These are phyloP conservation scores for Phyllosticta citriasiana DNA, from an alignment of 2,329 filamentous ascomycete species.

Conservation along the genomic window DNA sequence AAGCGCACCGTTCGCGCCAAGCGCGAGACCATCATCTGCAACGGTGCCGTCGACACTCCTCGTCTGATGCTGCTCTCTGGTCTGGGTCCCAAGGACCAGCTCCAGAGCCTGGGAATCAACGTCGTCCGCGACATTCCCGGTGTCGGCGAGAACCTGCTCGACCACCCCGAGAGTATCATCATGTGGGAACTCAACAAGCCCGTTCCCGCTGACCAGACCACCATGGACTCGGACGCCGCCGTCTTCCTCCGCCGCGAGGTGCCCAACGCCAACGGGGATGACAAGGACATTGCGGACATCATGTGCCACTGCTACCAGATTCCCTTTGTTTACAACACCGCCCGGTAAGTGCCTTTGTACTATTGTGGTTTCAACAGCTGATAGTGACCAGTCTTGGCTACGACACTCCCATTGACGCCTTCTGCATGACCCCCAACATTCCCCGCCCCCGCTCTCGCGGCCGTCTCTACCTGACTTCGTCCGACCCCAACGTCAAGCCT, in stretches of 20 bases:
- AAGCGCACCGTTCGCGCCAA: slow-evolving; percentile 50
- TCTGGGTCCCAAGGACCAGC: slow-evolving; percentile 39
- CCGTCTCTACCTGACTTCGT: slow-evolving; percentile 64
- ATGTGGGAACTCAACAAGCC: slow-evolving; percentile 73
- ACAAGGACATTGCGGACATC: slow-evolving; percentile 70
- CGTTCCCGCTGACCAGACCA: slow-evolving; percentile 69
- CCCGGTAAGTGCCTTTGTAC: slow-evolving; percentile 35
- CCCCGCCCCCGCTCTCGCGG: slow-evolving; percentile 71
- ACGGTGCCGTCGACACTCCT: slow-evolving; percentile 73
- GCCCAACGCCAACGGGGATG: slow-evolving; percentile 56
- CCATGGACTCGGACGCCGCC: slow-evolving; percentile 83
- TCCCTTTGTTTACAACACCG: slow-evolving; percentile 79
- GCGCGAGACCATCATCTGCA: slow-evolving; percentile 68
- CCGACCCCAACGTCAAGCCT: slow-evolving; percentile 67
- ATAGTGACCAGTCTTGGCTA: slow-evolving; percentile 52
- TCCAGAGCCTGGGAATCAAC: slow-evolving; percentile 37
- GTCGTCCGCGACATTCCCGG: slow-evolving; percentile 51
- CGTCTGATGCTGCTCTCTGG: slow-evolving; percentile 49
- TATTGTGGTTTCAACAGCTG: background rate
- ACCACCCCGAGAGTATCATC: slow-evolving; percentile 57
- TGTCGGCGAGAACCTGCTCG: slow-evolving; percentile 54
- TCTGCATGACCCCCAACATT: slow-evolving; percentile 92
- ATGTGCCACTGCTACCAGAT: slow-evolving; percentile 99
- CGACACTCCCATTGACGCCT: slow-evolving; percentile 60
- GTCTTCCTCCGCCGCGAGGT: slow-evolving; percentile 76